Base-by-base conservation (phyloP, 495 filamentous ascomycete species). In the Collariella sp. region DNA sequence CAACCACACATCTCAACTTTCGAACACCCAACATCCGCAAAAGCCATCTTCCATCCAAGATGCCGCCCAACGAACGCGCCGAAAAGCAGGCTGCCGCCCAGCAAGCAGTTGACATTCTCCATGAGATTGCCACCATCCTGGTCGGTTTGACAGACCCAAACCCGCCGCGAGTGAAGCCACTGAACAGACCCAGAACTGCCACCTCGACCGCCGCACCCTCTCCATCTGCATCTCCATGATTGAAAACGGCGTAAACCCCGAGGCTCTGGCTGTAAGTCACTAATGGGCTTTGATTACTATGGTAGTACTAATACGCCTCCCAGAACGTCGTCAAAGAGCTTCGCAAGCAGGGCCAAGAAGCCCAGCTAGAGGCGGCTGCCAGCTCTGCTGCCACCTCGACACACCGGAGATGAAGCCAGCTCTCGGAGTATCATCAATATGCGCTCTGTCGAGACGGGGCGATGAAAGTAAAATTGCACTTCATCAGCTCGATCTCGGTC, bases 171-270 rank as follows among this genome's bases (percentile, higher is more conserved):
- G 44, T 34, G 16, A 56, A 16, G 16, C 11, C 10, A 16, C 36
- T 18, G 19, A 33, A 24, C 19, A 13, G 20, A 45, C n/a, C n/a
- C 57, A 96, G 93, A 96, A 97, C 67, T 95, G 91, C 31, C 78
- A 93, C 58, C 82, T 98, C 29, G 89, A 95, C 68, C 82, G 93
- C 18, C 85, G 87, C 35, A 88, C 89, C 9, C 79, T 98, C 12
- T 95, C 91, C 9, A 83, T 94, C 50, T 98, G 93, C 65, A 91
- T 97, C 50, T 95, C 89, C 40, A 79, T 98, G 63, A 89, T 98
- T 56, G 93, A 98, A 71, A 96, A 96, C 68, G 94, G 94, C 6
- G 88, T 96, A 10, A 95, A 94, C 69, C 93, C 93, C 6, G 93
- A 97, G 66, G 94, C 91, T 9, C 73, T 98, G 13, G 91, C 91